Conservation (phyloP, 805 yeast genomes). For the Maudiozyma pseudohumilis region DNA sequence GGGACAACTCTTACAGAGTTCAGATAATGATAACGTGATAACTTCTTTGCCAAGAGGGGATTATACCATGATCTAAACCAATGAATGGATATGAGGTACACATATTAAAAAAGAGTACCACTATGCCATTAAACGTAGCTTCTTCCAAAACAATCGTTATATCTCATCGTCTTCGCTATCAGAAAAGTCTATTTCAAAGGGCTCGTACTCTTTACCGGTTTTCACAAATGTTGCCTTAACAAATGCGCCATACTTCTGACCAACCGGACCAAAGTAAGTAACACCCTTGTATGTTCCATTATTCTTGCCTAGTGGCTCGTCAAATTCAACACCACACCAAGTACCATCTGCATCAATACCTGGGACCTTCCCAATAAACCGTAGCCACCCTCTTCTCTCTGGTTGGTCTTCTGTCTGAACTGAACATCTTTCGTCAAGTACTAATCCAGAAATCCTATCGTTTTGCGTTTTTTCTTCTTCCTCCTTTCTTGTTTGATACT, state of each 20-base stretch:
- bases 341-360: conserved; percentile 38
- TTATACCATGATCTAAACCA: no score
- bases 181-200: conserved; percentile 34
- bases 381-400: conserved; percentile 57
- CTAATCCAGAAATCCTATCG: conserved; percentile 28
- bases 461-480: conserved; percentile 20
- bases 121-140: no score
- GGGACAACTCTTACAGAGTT: no score
- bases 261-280: conserved; percentile 47
- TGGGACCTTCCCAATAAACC: conserved; percentile 58
- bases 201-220: conserved; percentile 45
- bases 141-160: no score
- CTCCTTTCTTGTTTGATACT: conserved; percentile 28
- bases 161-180: conserved; percentile 33
- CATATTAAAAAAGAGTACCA: no score
- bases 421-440: conserved; percentile 46
- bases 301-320: conserved; percentile 80
- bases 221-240: conserved; percentile 60
- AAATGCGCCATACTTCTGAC: conserved; percentile 61
- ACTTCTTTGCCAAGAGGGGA: no score
- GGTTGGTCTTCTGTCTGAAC: conserved; percentile 18
- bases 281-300: conserved; percentile 63
- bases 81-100: no score
- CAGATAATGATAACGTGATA: no score
- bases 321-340: conserved; percentile 84